These are phyloP conservation scores for Fusarium buxicola DNA, from an alignment of 2,329 filamentous ascomycete species.

Conservation along the genomic window DNA sequence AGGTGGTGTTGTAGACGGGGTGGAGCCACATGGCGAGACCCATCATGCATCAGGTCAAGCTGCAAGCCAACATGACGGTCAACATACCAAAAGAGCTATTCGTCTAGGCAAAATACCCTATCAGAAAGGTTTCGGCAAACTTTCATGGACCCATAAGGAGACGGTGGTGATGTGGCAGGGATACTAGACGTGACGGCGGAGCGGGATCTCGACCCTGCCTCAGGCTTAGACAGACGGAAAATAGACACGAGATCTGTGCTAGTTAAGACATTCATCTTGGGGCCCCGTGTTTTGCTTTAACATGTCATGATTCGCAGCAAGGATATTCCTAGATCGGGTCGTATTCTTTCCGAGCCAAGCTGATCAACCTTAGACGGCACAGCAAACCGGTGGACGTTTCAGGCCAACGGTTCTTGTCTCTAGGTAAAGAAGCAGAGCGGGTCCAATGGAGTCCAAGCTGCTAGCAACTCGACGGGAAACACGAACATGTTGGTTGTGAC, in stretches of 20 bases:
- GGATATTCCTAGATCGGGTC: conserved; percentile 17
- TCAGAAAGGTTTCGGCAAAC: neutral
- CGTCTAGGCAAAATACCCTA: conserved; percentile 16
- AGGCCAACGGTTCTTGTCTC: conserved; percentile 12
- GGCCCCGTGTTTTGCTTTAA: neutral
- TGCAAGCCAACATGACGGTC: conserved; percentile 33
- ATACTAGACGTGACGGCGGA: conserved; percentile 1
- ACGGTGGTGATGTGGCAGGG: conserved; percentile 11
- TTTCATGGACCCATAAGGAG: conserved; percentile 1
- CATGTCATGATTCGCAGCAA: neutral
- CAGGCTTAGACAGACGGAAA: conserved; percentile 17
- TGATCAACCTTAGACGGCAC: conserved; percentile 5
- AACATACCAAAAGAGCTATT: conserved; percentile 19
- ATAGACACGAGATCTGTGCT: conserved; percentile 21
- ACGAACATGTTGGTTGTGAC: conserved; percentile 27
- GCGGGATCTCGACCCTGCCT: conserved; percentile 5
- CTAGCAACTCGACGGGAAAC: conserved; percentile 26
- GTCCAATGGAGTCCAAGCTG: conserved; percentile 15
- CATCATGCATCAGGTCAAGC: conserved; percentile 26
- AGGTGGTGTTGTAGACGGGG: conserved; percentile 20
- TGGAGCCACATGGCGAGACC: conserved; percentile 28
- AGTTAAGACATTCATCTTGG: neutral
- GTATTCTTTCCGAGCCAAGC: neutral
- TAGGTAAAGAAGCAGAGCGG: conserved; percentile 27
- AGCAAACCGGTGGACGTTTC: conserved; percentile 14